These are phyloP conservation scores for Coniophora puteana DNA, from an alignment of 1,284 basidiomycete genomes.

Conservation along the genomic window DNA sequence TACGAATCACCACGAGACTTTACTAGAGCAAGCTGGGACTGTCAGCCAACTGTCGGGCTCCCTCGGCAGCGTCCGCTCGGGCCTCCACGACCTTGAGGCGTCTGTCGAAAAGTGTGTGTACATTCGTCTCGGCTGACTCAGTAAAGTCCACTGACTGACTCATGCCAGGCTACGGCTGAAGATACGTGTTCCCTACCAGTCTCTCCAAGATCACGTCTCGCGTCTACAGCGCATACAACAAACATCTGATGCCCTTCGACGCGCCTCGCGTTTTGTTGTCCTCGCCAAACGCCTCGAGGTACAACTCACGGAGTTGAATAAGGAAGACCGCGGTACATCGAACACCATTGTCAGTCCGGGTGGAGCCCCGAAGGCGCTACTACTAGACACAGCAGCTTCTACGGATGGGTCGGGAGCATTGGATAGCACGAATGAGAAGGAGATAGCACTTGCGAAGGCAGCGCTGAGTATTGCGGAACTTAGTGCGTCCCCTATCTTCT, in stretches of 20 bases:
- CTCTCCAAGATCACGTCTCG: constrained; percentile 65
- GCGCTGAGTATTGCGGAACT: constrained; percentile 89
- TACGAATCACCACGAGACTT: constrained; percentile 67
- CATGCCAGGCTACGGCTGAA: constrained; percentile 71
- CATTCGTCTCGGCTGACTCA: constrained; percentile 15
- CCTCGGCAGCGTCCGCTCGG: constrained; percentile 56
- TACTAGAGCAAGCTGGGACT: constrained; percentile 69
- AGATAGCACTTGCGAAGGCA: constrained; percentile 84
- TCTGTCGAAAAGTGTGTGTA: constrained; percentile 66
- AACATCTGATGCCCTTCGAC: constrained; percentile 78
- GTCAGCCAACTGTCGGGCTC: constrained; percentile 63
- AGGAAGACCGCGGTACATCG: constrained; percentile 16
- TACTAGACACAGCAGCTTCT: constrained; percentile 16
- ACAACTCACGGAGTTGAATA: constrained; percentile 70
- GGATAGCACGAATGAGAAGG: constrained; percentile 70
- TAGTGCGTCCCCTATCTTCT: constrained; percentile 41
- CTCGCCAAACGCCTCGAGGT: constrained; percentile 75
- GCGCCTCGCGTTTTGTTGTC: constrained; percentile 79
- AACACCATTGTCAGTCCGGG: constrained; percentile 12
- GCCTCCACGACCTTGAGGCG: constrained; percentile 62
- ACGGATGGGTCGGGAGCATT: constrained; percentile 20
- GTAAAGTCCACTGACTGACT: constrained; percentile 10
- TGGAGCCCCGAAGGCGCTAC: constrained; percentile 25
- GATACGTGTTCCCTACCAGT: constrained; percentile 78
- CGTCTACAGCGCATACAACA: constrained; percentile 76